Evolutionary conservation across 2,329 filamentous ascomycete species (phyloP).

Genomic region (Curvularia lunata): DNA sequence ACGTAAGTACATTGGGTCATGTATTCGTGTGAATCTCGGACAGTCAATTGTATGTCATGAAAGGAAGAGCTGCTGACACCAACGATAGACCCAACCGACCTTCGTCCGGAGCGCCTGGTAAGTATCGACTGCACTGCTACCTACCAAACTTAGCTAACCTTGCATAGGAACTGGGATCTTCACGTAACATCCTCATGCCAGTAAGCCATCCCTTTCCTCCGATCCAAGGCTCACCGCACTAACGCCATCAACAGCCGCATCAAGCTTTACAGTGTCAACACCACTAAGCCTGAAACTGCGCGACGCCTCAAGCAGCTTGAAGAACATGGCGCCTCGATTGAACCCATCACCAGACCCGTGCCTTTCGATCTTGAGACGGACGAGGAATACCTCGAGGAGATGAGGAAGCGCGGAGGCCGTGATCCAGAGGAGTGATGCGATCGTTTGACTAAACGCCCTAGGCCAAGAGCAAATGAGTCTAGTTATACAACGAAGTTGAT

Average conservation of each 20-base stretch:
- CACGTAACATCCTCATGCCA: slow-evolving; percentile 70
- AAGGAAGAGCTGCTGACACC: slow-evolving; percentile 13
- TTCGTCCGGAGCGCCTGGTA: slow-evolving; percentile 53
- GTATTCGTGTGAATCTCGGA: not conserved
- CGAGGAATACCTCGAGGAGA: slow-evolving; percentile 57
- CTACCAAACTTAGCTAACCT: slow-evolving; percentile 12
- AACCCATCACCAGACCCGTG: slow-evolving; percentile 62
- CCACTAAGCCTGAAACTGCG: slow-evolving; percentile 56
- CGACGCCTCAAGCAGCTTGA: slow-evolving; percentile 61
- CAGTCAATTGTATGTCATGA: not conserved
- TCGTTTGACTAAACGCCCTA: not conserved
- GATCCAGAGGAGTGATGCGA: slow-evolving; percentile 52
- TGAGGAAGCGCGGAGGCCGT: slow-evolving; percentile 50
- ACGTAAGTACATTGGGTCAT: slow-evolving; percentile 33
- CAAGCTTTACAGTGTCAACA: slow-evolving; percentile 68
- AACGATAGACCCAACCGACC: slow-evolving; percentile 50
- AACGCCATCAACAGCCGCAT: slow-evolving; percentile 7
- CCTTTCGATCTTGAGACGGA: slow-evolving; percentile 58
- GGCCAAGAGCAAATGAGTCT: not conserved
- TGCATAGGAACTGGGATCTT: slow-evolving; percentile 68
- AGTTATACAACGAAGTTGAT: not conserved
- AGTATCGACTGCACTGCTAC: slow-evolving; percentile 16
- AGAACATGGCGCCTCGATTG: slow-evolving; percentile 54
- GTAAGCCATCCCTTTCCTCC: slow-evolving; percentile 18
- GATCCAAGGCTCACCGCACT: not conserved